Evolutionary conservation across 2,329 filamentous ascomycete genomes (phyloP).

Genomic region (Davidsoniella virescens): DNA sequence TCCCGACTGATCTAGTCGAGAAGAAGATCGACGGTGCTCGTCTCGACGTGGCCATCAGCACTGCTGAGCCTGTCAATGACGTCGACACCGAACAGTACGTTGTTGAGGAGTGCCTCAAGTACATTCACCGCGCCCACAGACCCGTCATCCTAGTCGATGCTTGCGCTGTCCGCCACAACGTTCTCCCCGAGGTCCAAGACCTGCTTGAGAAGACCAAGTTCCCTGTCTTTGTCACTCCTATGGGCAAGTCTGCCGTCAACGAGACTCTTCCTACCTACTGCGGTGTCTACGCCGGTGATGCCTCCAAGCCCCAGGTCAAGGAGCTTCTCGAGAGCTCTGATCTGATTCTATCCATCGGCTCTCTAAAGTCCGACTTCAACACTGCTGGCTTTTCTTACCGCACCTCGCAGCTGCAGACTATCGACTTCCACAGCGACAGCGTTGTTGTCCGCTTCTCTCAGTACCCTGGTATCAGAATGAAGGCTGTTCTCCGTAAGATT

Average conservation of each 20-base stretch:
- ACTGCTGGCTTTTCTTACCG: conserved; percentile 70
- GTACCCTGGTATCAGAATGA: conserved; percentile 64
- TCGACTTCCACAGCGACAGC: conserved; percentile 64
- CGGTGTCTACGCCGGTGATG: conserved; percentile 72
- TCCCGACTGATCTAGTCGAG: conserved; percentile 67
- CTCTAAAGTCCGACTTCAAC: conserved; percentile 56
- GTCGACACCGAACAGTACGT: conserved; percentile 61
- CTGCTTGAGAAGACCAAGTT: conserved; percentile 58
- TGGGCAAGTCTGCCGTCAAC: conserved; percentile 74
- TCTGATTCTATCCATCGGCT: conserved; percentile 53
- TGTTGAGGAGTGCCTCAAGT: conserved; percentile 61
- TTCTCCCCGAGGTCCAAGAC: conserved; percentile 54
- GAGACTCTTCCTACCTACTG: conserved; percentile 62
- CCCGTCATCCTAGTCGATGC: conserved; percentile 72
- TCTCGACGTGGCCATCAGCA: conserved; percentile 53
- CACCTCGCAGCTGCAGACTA: conserved; percentile 58
- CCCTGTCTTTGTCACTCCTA: conserved; percentile 75
- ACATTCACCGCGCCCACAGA: conserved; percentile 53
- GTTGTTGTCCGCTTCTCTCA: conserved; percentile 62
- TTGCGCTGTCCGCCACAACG: conserved; percentile 62
- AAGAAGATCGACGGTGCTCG: conserved; percentile 60
- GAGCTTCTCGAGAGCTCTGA: conserved; percentile 52
- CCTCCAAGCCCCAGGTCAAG: conserved; percentile 48
- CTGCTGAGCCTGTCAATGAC: conserved; percentile 49
- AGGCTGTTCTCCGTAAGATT: conserved; percentile 58